Base-by-base conservation (phyloP, 257 asterid genomes). In the Plantago major region DNA sequence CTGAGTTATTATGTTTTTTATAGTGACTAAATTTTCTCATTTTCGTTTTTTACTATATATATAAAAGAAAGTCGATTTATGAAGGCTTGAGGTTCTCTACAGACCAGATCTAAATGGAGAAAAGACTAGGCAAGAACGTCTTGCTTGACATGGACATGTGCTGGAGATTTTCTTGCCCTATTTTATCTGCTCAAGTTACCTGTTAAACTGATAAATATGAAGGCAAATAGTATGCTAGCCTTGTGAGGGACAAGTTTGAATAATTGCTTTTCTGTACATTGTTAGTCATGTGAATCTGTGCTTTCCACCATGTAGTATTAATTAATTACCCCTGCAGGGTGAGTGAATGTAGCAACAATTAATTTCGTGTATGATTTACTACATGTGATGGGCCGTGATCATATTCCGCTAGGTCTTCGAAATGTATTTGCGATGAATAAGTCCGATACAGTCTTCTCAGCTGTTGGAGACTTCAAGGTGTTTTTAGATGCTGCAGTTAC, bases 311-410 rank as follows among this genome's bases (percentile, higher is more conserved):
- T 95, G 98, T 88, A 42, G 71, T 88, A n/a, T n/a, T n/a, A n/a
- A 47, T 17, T 91, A 62, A 82, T 88, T 52, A 82, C 78, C 70
- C 95, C 98, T 33, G 85, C 84, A 9, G 98, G 96, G 44, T 91
- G 98, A 96, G 90, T 92, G n/a, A 84, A 81, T 69, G 88, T 90
- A 66, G 98, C 94, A 67, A 88, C 95, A 3, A 81, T 91, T 22
- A 96, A 91, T 62, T 72, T 80, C 0, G 67, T 91, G 52, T 91
- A 91, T 67, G 96, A 91, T 65, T 58, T 88, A 64, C 74, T 91
- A 49, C 96, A 91, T 46, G 88, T 91, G 96, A 85, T 91, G 98
- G 94, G 95, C 6, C 95, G 96, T 9, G 98, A 88, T 47, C 95
- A 91, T 49, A 78, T 91, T 46, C 94, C 84, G 0, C 86, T 88